phyloP scores from a whole-genome alignment of 1,284 basidiomycete genomes.

The Somion occarium region DNA sequence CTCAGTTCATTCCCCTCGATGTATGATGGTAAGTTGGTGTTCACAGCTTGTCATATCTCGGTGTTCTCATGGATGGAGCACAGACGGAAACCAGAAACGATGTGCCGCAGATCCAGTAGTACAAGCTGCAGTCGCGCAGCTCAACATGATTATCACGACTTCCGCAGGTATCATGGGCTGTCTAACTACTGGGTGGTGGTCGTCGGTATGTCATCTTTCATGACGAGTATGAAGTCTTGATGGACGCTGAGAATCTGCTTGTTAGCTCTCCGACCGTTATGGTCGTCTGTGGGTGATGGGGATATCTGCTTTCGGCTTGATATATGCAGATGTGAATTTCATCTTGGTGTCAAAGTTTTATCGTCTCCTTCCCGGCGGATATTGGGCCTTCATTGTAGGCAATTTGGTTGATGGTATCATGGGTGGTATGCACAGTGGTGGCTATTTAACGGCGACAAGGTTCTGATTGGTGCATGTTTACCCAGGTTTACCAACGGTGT shows the following conservation, averaged over 20 bases:
- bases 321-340: constrained; percentile 65
- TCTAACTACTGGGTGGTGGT: constrained; percentile 85
- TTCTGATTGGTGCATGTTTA: too few species aligned
- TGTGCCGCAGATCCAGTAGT: constrained; percentile 74
- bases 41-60: neutral
- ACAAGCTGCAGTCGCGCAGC: constrained; percentile 63
- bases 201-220: constrained; percentile 49
- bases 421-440: constrained; percentile 64
- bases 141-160: constrained; percentile 49
- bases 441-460: too few species aligned
- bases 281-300: constrained; percentile 71
- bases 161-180: constrained; percentile 70
- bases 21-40: neutral
- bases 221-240: too few species aligned
- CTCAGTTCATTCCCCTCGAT: neutral
- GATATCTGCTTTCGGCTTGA: constrained; percentile 56
- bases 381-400: constrained; percentile 77
- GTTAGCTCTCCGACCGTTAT: constrained; percentile 71
- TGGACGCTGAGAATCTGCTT: too few species aligned
- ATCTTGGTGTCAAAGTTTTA: constrained; percentile 62
- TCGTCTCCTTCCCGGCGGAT: constrained; percentile 67
- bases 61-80: neutral
- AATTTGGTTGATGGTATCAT: constrained; percentile 71
- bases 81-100: too few species aligned
- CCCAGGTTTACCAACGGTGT: constrained; percentile 44